These are phyloP conservation scores for Rhododendron ferrugineum DNA, from an alignment of 148 eudicot species.

Conservation along the genomic window DNA sequence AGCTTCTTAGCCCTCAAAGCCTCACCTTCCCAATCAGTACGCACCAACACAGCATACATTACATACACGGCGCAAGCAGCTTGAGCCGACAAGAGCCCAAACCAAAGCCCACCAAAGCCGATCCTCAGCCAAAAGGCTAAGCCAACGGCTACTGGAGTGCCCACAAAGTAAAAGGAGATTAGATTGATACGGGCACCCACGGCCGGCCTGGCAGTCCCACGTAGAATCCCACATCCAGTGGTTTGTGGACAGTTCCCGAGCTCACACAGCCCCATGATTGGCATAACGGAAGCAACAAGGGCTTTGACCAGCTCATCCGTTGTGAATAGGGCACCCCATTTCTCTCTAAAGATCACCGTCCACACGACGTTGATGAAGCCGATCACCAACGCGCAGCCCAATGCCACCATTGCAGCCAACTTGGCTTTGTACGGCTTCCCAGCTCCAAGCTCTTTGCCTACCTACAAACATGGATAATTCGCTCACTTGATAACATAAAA, in stretches of 20 bases:
- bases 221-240: constrained; percentile 88
- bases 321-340: constrained; percentile 72
- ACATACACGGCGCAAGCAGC: constrained; percentile 60
- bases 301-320: constrained; percentile 47
- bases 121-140: constrained; percentile 54
- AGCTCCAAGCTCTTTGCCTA: constrained; percentile 93
- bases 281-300: constrained; percentile 78
- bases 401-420: constrained; percentile 79
- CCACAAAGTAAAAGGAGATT: constrained; percentile 79
- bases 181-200: constrained; percentile 86
- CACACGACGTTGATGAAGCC: constrained; percentile 62
- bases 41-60: constrained; percentile 41
- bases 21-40: constrained; percentile 87
- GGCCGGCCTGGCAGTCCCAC: constrained; percentile 82
- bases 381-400: constrained; percentile 61
- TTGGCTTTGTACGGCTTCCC: constrained; percentile 88
- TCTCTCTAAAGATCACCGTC: constrained; percentile 63
- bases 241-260: constrained; percentile 97
- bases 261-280: constrained; percentile 86
- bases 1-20: constrained; percentile 57
- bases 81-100: constrained; percentile 82
- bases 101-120: constrained; percentile 86
- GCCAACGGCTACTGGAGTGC: constrained; percentile 81
- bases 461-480: constrained; percentile 31
- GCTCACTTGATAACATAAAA: background rate